These are phyloP conservation scores for Oldenlandia corymbosa DNA, from an alignment of 257 asterid species.

Conservation along the genomic window DNA sequence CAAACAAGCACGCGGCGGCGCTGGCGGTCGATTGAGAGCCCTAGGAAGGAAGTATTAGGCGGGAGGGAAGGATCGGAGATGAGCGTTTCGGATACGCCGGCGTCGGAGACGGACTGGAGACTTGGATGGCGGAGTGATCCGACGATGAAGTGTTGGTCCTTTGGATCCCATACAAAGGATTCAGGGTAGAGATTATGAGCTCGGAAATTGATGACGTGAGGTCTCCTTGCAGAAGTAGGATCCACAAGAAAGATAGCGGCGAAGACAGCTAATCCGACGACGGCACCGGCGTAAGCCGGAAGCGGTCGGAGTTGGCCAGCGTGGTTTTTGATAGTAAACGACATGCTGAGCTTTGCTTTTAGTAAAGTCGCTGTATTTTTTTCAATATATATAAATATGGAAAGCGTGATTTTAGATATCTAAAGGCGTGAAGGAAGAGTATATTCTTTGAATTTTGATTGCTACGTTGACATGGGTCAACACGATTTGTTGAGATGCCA, in stretches of 20 bases:
- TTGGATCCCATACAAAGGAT: constrained; percentile 71
- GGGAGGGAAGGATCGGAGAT: constrained; percentile 51
- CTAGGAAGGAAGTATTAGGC: constrained; percentile 42
- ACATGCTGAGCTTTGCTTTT: constrained; percentile 4
- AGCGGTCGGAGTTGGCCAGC: background rate
- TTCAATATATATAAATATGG: no score
- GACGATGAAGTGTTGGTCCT: constrained; percentile 64
- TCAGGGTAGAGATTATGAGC: constrained; percentile 56
- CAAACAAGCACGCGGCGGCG: constrained; percentile 64
- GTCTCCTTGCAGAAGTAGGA: constrained; percentile 25
- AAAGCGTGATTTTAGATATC: no score
- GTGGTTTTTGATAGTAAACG: no score
- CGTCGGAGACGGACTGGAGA: constrained; percentile 69
- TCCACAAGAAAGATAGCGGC: constrained; percentile 16
- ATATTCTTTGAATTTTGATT: no score
- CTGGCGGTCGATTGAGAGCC: constrained; percentile 54
- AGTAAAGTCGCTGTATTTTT: no score
- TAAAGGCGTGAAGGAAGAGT: no score
- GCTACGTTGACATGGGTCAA: no score
- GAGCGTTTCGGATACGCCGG: constrained; percentile 57
- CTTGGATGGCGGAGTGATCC: constrained; percentile 53
- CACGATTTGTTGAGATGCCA: no score
- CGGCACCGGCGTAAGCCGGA: background rate
- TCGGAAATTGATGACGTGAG: constrained; percentile 64
- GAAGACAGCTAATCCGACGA: constrained; percentile 8